Conservation (phyloP, 306 rosid species). For the Cicer chorassanicum region DNA sequence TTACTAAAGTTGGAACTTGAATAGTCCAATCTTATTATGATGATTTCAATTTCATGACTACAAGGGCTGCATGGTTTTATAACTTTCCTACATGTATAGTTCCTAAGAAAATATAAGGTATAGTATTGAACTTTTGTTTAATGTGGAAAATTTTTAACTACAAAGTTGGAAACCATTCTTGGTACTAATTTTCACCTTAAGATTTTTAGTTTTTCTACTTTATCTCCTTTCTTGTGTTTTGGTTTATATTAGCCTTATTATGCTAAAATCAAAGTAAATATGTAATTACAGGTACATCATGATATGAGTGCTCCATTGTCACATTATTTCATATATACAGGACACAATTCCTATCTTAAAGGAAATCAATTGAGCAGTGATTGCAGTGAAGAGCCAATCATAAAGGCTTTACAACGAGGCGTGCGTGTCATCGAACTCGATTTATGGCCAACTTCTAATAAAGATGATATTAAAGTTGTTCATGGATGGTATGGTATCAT, state of each 20-base stretch:
- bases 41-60: background rate
- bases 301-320: slow-evolving; percentile 91
- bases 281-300: slow-evolving; percentile 75
- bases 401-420: slow-evolving; percentile 71
- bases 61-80: no score
- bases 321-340: slow-evolving; percentile 93
- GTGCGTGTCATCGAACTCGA: slow-evolving; percentile 87
- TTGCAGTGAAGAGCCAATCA: slow-evolving; percentile 84
- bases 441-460: slow-evolving; percentile 84
- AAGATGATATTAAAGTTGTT: slow-evolving; percentile 74
- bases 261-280: slow-evolving; percentile 27
- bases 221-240: background rate
- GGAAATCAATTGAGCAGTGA: slow-evolving; percentile 95
- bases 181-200: background rate
- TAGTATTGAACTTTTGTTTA: no score
- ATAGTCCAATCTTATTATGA: background rate
- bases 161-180: no score
- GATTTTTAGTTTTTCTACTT: background rate
- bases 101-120: no score
- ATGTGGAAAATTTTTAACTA: no score
- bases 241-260: slow-evolving; percentile 7
- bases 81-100: no score
- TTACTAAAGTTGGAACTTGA: background rate
- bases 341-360: slow-evolving; percentile 90
- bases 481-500: slow-evolving; percentile 97